Base-by-base conservation (phyloP, 768 basidiomycete genomes). In the Auricularia auricula-judae region DNA sequence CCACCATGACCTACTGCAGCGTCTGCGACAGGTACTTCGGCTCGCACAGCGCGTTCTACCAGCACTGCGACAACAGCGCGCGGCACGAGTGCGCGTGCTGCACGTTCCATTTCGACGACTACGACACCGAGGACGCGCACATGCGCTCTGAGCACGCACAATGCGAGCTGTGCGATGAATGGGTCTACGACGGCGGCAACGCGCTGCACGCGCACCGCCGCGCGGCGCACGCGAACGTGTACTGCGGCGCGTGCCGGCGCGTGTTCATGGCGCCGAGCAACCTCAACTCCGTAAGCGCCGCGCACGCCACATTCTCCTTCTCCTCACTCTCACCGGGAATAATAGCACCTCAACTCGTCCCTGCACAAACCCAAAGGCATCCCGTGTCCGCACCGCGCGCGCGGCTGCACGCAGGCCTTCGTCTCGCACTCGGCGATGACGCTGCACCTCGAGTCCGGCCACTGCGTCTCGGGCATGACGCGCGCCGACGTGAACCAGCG, bases 401-500 rank as follows among this genome's bases (percentile, higher is more conserved):
- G 21, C 3, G 76, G 78, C 42, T 89, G 88, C 69, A 72, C 65
- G 1, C 66, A 67, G 23, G 67, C 63, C 1, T 89, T 88, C 72
- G 71, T 84, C 62, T 82, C 80, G 21, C 74, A 68, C 53, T 79
- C 86, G 8, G 82, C 85, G 10, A 76, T 89, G 58, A 69, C 83
- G 36, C 78, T 82, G 36, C 88, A 90, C 71, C 78, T 87, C 70
- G 88, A 89, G 69, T 74, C 78, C 11, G 87, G 86, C 1, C 66
- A 70, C 3, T 88, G 88, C 70, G 62, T 67, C 29, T 86, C 86
- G 0, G 80, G 83, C 11, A 71, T 82, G 47, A 71, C 71, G 36
- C 79, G 80, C 64, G 69, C 71, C 42, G 64, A 73, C 58, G 66
- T 78, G 64, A 77, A 84, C 73, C 71, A 68, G 44, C 73, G 70